Evolutionary conservation across 192 early-diverging fungal species (phyloP).

Genomic region (Linnemannia zychae): DNA sequence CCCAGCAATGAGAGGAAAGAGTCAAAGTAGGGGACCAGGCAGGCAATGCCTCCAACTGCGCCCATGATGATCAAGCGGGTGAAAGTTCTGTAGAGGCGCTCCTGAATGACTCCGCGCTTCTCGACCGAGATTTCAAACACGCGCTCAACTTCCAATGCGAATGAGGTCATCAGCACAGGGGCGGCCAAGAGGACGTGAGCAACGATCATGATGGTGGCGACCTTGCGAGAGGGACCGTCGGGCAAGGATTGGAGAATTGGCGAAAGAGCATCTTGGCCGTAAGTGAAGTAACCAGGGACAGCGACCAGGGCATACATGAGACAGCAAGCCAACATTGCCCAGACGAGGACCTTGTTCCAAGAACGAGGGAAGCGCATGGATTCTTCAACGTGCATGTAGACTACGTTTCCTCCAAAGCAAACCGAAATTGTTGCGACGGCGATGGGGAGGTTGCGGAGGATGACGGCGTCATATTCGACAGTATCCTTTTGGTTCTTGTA

Average conservation of each 20-base stretch:
- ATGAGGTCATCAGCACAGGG: slow-evolving; percentile 75
- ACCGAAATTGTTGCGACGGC: slow-evolving; percentile 76
- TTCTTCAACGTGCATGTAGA: slow-evolving; percentile 78
- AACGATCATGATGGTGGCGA: slow-evolving; percentile 72
- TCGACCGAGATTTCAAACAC: slow-evolving; percentile 60
- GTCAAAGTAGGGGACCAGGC: slow-evolving; percentile 70
- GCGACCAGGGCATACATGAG: slow-evolving; percentile 75
- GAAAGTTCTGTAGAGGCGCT: slow-evolving; percentile 59
- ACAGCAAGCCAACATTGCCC: slow-evolving; percentile 67
- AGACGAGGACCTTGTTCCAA: slow-evolving; percentile 68
- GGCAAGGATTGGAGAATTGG: slow-evolving; percentile 74
- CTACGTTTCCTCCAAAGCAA: slow-evolving; percentile 78
- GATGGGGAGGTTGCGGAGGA: slow-evolving; percentile 67
- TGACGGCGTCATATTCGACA: slow-evolving; percentile 54
- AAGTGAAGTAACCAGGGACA: slow-evolving; percentile 72
- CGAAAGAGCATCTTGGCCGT: slow-evolving; percentile 65
- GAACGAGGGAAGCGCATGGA: slow-evolving; percentile 70
- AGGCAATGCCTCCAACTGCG: slow-evolving; percentile 55
- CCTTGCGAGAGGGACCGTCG: slow-evolving; percentile 58
- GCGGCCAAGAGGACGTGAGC: slow-evolving; percentile 76
- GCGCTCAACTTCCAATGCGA: slow-evolving; percentile 73
- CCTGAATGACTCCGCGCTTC: slow-evolving; percentile 42
- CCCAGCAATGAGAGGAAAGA: slow-evolving; percentile 73
- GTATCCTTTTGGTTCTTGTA: slow-evolving; percentile 59
- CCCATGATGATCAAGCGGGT: slow-evolving; percentile 64